These are phyloP conservation scores for Polyporus arcularius DNA, from an alignment of 768 basidiomycete species.

Conservation along the genomic window DNA sequence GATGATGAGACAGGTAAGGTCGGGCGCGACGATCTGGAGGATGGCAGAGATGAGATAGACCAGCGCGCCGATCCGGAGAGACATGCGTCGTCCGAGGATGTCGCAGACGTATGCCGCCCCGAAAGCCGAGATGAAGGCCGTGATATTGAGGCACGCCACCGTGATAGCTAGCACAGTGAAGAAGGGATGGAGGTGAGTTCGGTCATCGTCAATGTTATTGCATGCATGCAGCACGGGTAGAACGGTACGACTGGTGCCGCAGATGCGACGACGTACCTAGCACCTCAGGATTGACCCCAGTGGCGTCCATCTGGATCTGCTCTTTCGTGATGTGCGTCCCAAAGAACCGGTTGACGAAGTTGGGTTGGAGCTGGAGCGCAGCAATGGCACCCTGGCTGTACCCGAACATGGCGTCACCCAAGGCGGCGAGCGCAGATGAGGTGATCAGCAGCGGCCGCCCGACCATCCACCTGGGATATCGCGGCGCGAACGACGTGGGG, in stretches of 20 bases:
- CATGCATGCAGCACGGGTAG: too few species aligned
- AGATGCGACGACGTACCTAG: constrained; percentile 4
- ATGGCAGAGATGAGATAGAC: constrained; percentile 51
- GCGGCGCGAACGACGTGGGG: constrained; percentile 42
- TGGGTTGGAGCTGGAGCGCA: constrained; percentile 52
- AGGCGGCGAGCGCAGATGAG: constrained; percentile 53
- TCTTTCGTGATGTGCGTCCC: constrained; percentile 44
- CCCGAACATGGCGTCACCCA: constrained; percentile 59
- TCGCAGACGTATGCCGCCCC: constrained; percentile 52
- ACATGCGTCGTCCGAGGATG: constrained; percentile 49
- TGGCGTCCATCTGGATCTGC: constrained; percentile 44
- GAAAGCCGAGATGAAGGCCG: constrained; percentile 48
- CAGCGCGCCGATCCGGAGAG: constrained; percentile 50
- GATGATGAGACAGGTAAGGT: constrained; percentile 56
- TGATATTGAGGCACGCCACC: constrained; percentile 50
- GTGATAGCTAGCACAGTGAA: constrained; percentile 41
- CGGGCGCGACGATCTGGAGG: constrained; percentile 51
- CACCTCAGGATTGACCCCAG: constrained; percentile 46
- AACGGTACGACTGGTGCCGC: too few species aligned
- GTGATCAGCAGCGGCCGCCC: constrained; percentile 50
- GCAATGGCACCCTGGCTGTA: constrained; percentile 57
- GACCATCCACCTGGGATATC: constrained; percentile 56
- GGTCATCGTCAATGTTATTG: neutral
- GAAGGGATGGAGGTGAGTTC: neutral
- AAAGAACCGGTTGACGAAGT: constrained; percentile 52